Evolutionary conservation across 805 yeast genomes (phyloP).

Genomic region (Myxozyma monticola): DNA sequence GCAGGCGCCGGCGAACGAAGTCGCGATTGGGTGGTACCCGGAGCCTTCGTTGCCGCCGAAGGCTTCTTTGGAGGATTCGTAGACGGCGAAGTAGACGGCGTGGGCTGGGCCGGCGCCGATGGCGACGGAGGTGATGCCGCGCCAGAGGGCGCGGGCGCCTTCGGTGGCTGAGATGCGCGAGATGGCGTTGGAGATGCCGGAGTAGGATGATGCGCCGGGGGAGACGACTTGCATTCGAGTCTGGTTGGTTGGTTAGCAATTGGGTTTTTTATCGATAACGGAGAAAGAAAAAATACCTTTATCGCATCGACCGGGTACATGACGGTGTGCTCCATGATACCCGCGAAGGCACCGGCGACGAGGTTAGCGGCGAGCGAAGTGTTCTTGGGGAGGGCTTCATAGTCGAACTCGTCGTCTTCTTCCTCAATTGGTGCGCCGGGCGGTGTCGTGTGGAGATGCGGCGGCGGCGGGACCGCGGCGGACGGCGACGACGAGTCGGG

Average conservation of each 20-base stretch:
- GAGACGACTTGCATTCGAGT: constrained; percentile 80
- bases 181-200: constrained; percentile 62
- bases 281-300: constrained; percentile 42
- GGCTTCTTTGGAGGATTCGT: constrained; percentile 72
- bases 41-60: constrained; percentile 44
- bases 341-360: constrained; percentile 97
- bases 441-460: constrained; percentile 1
- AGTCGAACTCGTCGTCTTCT: constrained; percentile 54
- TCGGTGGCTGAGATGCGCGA: constrained; percentile 79
- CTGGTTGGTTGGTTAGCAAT: constrained; percentile 20
- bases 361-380: constrained; percentile 82
- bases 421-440: constrained; percentile 9
- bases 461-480: background rate
- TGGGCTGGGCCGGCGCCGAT: constrained; percentile 99
- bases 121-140: constrained; percentile 88
- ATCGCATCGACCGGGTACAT: constrained; percentile 97
- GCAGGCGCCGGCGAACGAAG: constrained; percentile 83
- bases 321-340: constrained; percentile 96
- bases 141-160: constrained; percentile 86
- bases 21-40: constrained; percentile 72
- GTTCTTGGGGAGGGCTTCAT: constrained; percentile 86
- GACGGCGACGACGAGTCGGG: background rate
- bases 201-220: constrained; percentile 33
- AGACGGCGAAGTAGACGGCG: constrained; percentile 93
- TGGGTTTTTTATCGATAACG: background rate